Conservation (phyloP, 139 green algal genomes). For the Nannochloris sp. region DNA sequence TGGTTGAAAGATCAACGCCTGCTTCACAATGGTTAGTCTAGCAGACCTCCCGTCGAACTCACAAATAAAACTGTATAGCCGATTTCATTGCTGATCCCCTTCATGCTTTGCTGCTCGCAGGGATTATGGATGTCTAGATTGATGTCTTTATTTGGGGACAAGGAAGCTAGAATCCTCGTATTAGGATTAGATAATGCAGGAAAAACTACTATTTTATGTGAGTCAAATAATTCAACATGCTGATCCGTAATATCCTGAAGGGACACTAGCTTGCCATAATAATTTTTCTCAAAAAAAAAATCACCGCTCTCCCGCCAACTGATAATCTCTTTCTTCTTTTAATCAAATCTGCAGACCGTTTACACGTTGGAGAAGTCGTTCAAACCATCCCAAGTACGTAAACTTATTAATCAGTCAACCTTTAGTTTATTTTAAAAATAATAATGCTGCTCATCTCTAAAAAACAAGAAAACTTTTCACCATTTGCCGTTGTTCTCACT, state of each 20-base stretch:
- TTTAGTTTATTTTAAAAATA: not conserved
- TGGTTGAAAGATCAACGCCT: too few species aligned
- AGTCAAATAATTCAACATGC: too few species aligned
- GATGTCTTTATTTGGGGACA: constrained; percentile 87
- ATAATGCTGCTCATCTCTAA: not conserved
- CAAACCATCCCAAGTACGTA: constrained; percentile 95
- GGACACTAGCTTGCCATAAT: too few species aligned
- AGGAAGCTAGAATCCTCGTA: constrained; percentile 93
- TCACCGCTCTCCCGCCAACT: too few species aligned
- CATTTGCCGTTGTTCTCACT: not conserved
- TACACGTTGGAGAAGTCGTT: constrained; percentile 98
- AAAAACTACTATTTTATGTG: constrained; percentile 98
- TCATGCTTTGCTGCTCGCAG: constrained; percentile 39
- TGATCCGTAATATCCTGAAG: too few species aligned
- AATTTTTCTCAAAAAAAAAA: too few species aligned
- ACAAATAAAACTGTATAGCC: too few species aligned
- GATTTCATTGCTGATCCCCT: not conserved
- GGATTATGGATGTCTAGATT: constrained; percentile 88
- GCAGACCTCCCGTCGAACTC: too few species aligned
- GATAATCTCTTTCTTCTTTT: too few species aligned
- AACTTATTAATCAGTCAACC: not conserved
- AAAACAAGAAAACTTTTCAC: not conserved
- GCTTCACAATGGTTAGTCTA: too few species aligned
- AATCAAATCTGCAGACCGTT: constrained; percentile 68
- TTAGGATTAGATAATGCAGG: constrained; percentile 96